Percentiles rank a stretch among this genome's conserved stretches.
These are phyloP conservation scores for Diplodia scrobiculata DNA, from an alignment of 2,329 filamentous ascomycete species.

Conservation along the genomic window DNA sequence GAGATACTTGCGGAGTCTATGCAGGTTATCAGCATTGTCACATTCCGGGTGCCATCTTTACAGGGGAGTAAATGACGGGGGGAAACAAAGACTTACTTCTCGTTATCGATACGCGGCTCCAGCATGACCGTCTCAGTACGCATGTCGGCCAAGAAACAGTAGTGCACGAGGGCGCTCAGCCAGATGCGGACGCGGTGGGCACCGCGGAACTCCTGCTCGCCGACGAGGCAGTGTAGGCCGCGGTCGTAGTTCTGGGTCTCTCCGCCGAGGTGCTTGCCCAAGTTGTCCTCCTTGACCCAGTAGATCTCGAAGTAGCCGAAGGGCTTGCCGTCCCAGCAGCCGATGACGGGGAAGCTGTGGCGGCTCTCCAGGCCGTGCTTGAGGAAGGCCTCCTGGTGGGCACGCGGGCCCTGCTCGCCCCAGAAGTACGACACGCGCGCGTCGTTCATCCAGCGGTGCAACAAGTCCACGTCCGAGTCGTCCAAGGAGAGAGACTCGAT, in stretches of 20 bases:
- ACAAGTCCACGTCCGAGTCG: constrained; percentile 64
- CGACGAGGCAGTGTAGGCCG: constrained; percentile 84
- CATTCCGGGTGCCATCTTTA: background rate
- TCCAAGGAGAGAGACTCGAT: constrained; percentile 37
- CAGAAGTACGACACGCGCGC: constrained; percentile 83
- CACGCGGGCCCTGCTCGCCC: constrained; percentile 64
- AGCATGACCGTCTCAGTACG: constrained; percentile 81
- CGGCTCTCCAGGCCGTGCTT: constrained; percentile 63
- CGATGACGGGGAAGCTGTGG: constrained; percentile 88
- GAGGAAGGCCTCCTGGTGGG: constrained; percentile 68
- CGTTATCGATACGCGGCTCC: constrained; percentile 89
- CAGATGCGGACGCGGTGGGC: constrained; percentile 74
- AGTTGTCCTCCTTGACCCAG: constrained; percentile 89
- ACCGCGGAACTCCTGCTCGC: constrained; percentile 88
- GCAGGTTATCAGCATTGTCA: background rate
- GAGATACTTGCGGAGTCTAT: constrained; percentile 70
- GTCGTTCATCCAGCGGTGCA: constrained; percentile 87
- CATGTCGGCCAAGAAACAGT: constrained; percentile 73
- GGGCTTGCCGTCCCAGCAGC: constrained; percentile 89
- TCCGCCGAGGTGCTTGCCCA: constrained; percentile 68
- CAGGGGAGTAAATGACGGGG: background rate
- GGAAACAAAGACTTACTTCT: constrained; percentile 64
- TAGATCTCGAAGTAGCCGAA: constrained; percentile 99
- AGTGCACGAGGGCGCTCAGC: constrained; percentile 86
- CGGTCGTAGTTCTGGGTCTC: constrained; percentile 78